Base-by-base conservation (phyloP, 805 yeast genomes). In the Torulaspora indica region DNA sequence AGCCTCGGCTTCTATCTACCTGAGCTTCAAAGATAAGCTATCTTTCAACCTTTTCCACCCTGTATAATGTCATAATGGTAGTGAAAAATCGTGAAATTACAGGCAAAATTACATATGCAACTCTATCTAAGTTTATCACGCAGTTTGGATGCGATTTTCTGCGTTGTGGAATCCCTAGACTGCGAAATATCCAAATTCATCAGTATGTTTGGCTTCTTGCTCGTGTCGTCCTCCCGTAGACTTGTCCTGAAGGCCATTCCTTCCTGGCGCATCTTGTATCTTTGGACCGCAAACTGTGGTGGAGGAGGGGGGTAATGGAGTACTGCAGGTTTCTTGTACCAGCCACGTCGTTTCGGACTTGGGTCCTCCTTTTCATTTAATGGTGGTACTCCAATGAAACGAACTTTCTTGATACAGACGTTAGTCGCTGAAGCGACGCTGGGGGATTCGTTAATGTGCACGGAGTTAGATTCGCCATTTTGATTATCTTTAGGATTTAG, bases 321-420 rank as follows among this genome's bases (percentile, higher is more conserved):
- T 3, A 61, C 60, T 5, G 64, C 60, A 0, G 69, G 69, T 27
- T 65, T 65, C 40, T 60, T 62, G 44, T 63, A 64, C 69, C 69
- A 65, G 1, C 69, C 68, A 36, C 55, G 55, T 37, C 56, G 62
- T 22, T 58, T 63, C 2, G 69, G 68, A 29, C 43, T 49, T 2
- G 58, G 56, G 13, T 62, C 54, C 40, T 64, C 69, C 13, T 56
- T 53, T 1, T 47, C 52, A 1, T 57, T 46, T 57, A 63, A 56
- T 6, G 70, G 68, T 4, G 69, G 65, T 0, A 65, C 70, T 9
- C 69, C 69, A 3, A 52, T 43, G 45, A 65, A 65, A 23, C 69
- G 55, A 3, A 65, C 70, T 36, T 56, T 64, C 48, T 63, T 63
- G 4, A 48, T 41, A 4, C 43, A 42, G 3, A 29, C 32, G 9